Evolutionary conservation across 2,329 filamentous ascomycete species (phyloP).

Genomic region (Aspergillus hortae): DNA sequence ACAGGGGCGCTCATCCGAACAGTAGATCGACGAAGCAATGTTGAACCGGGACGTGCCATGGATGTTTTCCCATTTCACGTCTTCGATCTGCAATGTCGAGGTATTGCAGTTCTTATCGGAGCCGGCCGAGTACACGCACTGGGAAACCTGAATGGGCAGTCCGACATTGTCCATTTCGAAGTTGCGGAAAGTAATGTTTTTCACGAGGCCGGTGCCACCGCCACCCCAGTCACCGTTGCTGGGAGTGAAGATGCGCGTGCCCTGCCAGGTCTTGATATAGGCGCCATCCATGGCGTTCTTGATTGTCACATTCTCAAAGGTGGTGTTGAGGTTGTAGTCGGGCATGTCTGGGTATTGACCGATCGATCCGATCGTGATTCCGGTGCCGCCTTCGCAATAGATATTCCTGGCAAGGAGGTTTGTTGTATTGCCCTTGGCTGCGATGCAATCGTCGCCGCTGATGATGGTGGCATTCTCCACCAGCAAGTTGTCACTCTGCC

Average conservation of each 20-base stretch:
- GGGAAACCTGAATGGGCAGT: not conserved
- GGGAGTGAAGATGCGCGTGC: not conserved
- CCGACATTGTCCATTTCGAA: constrained; percentile 1
- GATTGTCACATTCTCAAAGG: constrained; percentile 30
- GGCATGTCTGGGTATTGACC: constrained; percentile 36
- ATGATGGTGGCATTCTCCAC: constrained; percentile 47
- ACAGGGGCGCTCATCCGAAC: too few species aligned
- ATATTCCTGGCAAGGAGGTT: constrained; percentile 40
- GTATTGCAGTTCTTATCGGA: not conserved
- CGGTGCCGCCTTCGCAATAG: constrained; percentile 35
- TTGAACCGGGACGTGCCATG: not conserved
- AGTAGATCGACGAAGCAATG: too few species aligned
- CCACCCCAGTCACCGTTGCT: constrained; percentile 1
- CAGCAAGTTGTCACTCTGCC: constrained; percentile 47
- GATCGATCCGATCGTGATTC: constrained; percentile 39
- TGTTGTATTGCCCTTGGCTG: constrained; percentile 40
- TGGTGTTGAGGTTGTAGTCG: constrained; percentile 37
- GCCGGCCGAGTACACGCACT: not conserved
- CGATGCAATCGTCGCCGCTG: constrained; percentile 36
- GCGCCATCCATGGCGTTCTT: not conserved
- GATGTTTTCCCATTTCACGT: not conserved
- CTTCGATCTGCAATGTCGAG: not conserved
- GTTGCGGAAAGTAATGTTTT: not conserved
- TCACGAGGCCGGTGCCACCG: not conserved
- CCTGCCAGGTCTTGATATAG: constrained; percentile 1